Evolutionary conservation across 2,329 filamentous ascomycete genomes (phyloP), one percentile per base, ranked within the genome.

Genomic region (Arthrinium phaeospermum): DNA sequence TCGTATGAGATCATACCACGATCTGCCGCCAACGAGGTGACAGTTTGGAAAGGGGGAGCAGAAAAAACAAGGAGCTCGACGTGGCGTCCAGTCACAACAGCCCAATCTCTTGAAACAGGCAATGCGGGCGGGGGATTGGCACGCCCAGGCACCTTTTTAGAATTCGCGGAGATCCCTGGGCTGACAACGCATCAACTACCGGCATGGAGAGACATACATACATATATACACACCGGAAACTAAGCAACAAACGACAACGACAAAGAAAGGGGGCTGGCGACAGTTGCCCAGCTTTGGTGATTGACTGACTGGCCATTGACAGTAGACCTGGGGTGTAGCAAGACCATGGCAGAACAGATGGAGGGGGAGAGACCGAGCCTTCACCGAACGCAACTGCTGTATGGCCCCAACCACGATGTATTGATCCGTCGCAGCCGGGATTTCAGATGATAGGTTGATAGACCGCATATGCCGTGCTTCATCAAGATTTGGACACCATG

Each of bases 11-110:
- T 64, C 57, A 41, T 64, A 64, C 57, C 57, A 64, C 57, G 34
- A 41, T 64, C 57, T 64, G 57, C 57, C 57, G 57, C 57, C 57
- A 64, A 41, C 57, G 57, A 64, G 57, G 57, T 34, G 34, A 24
- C 19, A 64, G 57, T n/a, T 41, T 14, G 12, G 8, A 41, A 41
- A 64, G 19, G 57, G 19, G 8, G 46, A n/a, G 1, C 10, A 22
- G n/a, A n/a, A 24, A 64, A 64, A 64, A 64, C 57, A 64, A 24
- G 57, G 57, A 22, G 53, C 27, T 30, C 51, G 27, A 14, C 30
- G 27, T 57, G 51, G 51, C 51, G 51, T 19, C 53, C 53, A 64
- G 53, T 64, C 53, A 64, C 2, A 37, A 64, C 30, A 41, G 53
- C 57, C 34, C 19, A 64, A 24, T 24, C 13, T 10, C 57, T 10